A percentile compares a stretch with the other conserved stretches of the same genome.
Conservation (phyloP, 2,329 filamentous ascomycete genomes). For the Colletotrichum aenigma region DNA sequence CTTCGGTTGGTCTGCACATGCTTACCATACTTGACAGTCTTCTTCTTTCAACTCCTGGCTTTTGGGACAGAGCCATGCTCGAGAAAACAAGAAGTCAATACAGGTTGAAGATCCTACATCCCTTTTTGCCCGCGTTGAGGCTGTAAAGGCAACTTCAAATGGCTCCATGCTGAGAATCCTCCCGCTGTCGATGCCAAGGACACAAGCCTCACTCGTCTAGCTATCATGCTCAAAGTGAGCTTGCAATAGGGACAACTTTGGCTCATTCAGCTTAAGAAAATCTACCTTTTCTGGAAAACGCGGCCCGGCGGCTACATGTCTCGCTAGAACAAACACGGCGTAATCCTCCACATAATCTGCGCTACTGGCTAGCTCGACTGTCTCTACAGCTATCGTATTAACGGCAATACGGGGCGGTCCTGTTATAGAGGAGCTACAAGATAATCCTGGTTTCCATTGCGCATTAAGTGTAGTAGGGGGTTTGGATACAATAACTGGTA, state of each 20-base stretch:
- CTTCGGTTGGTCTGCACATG: too few relatives aligned
- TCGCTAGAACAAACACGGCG: constrained; percentile 35
- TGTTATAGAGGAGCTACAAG: constrained; percentile 27
- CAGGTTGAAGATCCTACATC: neutral
- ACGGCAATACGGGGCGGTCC: constrained; percentile 54
- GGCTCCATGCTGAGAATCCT: too few relatives aligned
- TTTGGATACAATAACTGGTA: neutral
- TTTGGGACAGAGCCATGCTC: neutral
- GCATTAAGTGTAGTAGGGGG: constrained; percentile 26
- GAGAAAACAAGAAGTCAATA: fast-evolving
- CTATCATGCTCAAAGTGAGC: too few relatives aligned
- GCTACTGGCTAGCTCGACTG: constrained; percentile 41
- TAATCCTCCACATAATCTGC: constrained; percentile 46
- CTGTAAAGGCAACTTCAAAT: too few relatives aligned
- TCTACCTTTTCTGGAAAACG: constrained; percentile 31
- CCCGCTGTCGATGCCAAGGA: neutral
- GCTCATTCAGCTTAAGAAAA: constrained; percentile 7
- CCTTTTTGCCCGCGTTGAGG: too few relatives aligned
- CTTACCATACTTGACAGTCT: too few relatives aligned
- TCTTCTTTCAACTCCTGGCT: neutral
- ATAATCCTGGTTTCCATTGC: constrained; percentile 40
- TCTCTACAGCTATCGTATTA: constrained; percentile 47
- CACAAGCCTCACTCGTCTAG: too few relatives aligned
- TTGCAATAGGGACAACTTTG: too few relatives aligned
- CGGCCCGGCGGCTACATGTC: constrained; percentile 28